A percentile compares a stretch with the other conserved stretches of the same genome.
phyloP scores from a whole-genome alignment of 495 filamentous ascomycete genomes.

The Venustampulla echinocandica region DNA sequence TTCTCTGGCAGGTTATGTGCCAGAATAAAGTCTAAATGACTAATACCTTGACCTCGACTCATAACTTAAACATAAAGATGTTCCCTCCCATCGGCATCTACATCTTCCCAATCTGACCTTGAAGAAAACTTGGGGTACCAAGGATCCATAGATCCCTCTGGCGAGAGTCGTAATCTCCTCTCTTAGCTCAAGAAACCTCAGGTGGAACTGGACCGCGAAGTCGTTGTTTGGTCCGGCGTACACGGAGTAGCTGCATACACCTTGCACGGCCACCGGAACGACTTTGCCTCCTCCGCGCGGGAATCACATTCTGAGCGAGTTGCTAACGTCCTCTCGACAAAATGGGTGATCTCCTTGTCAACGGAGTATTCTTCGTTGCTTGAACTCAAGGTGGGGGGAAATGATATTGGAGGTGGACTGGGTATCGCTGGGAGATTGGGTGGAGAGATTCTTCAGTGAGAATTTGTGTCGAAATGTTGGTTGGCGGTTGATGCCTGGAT shows the following conservation, averaged over 20 bases:
- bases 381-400: no score
- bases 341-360: conserved; percentile 29
- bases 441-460: no score
- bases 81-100: conserved; percentile 30
- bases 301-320: conserved; percentile 30
- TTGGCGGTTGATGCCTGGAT: no score
- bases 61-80: conserved; percentile 31
- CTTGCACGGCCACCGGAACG: conserved; percentile 31
- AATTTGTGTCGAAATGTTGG: no score
- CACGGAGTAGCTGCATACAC: conserved; percentile 35
- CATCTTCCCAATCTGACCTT: conserved; percentile 30
- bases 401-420: no score
- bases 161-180: conserved; percentile 26
- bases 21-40: conserved; percentile 30
- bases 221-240: conserved; percentile 32
- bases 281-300: conserved; percentile 27
- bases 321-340: conserved; percentile 32
- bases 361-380: conserved; percentile 33
- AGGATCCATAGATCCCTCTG: conserved; percentile 26
- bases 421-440: no score
- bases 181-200: conserved; percentile 27
- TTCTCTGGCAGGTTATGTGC: conserved; percentile 27
- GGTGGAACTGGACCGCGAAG: conserved; percentile 36
- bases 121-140: conserved; percentile 27
- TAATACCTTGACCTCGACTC: conserved; percentile 30